A percentile compares a stretch with the other conserved stretches of the same genome.
phyloP scores from a whole-genome alignment of 1,284 basidiomycete species.

The Farysia itapuensis region DNA sequence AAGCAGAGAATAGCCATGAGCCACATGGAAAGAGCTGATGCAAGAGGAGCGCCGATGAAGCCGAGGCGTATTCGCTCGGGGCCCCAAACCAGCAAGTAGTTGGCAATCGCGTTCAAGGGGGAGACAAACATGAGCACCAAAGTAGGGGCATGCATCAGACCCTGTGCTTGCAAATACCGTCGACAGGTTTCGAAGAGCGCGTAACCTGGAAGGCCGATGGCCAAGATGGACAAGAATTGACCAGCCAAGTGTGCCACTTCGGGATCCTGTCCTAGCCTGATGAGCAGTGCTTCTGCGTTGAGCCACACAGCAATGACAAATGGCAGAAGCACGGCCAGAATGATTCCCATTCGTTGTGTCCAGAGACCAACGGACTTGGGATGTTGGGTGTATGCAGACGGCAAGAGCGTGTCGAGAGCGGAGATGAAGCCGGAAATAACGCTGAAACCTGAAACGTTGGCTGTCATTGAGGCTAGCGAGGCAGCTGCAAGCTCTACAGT shows the following conservation, averaged over 20 bases:
- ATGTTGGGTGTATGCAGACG: constrained; percentile 83
- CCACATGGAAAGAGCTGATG: constrained; percentile 85
- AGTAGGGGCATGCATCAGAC: constrained; percentile 82
- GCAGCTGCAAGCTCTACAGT: constrained; percentile 54
- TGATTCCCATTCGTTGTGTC: constrained; percentile 78
- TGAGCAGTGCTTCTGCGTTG: constrained; percentile 76
- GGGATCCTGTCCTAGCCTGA: constrained; percentile 79
- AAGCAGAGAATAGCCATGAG: constrained; percentile 66
- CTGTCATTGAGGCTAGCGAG: constrained; percentile 55
- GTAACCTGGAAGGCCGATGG: constrained; percentile 84
- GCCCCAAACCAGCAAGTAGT: constrained; percentile 72
- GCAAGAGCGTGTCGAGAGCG: constrained; percentile 83
- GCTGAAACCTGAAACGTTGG: constrained; percentile 56
- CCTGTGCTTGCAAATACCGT: constrained; percentile 62
- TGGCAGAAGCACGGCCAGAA: constrained; percentile 59
- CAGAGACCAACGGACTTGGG: constrained; percentile 84
- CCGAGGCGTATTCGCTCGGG: constrained; percentile 67
- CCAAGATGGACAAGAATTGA: constrained; percentile 72
- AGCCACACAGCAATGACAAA: constrained; percentile 66
- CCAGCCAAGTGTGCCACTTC: constrained; percentile 79
- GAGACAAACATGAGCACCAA: constrained; percentile 80
- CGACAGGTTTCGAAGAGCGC: constrained; percentile 61
- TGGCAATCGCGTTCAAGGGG: constrained; percentile 80
- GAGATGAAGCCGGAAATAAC: constrained; percentile 70
- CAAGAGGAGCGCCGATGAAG: constrained; percentile 89